These are phyloP conservation scores for Talinum fruticosum DNA, from an alignment of 148 eudicot species.

Conservation along the genomic window DNA sequence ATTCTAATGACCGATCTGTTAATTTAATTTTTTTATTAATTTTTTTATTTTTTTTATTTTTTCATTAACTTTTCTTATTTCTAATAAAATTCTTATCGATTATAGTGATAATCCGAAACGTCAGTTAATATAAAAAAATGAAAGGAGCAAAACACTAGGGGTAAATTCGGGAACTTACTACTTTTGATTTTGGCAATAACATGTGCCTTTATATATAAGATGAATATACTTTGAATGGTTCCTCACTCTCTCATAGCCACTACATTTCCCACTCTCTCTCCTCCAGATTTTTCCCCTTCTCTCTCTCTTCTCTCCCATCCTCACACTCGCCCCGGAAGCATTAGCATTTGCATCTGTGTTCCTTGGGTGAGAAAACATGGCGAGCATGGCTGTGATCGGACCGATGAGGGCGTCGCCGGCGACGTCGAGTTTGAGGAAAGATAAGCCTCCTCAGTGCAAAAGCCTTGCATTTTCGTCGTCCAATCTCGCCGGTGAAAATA, in stretches of 20 bases:
- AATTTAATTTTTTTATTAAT: too few species aligned
- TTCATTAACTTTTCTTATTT: too few species aligned
- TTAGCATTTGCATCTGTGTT: neutral
- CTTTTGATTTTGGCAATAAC: neutral
- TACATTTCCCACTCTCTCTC: neutral
- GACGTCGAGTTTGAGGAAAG: slow-evolving; percentile 8
- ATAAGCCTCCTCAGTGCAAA: neutral
- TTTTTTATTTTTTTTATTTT: too few species aligned
- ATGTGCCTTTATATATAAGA: neutral
- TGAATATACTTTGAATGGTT: neutral
- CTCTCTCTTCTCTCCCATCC: neutral
- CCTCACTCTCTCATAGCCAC: neutral
- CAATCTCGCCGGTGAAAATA: slow-evolving; percentile 41
- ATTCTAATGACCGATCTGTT: too few species aligned
- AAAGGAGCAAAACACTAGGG: neutral
- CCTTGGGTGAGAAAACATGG: slow-evolving; percentile 8
- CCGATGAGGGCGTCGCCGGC: slow-evolving; percentile 25
- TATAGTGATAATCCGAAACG: too few species aligned
- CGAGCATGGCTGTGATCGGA: slow-evolving; percentile 48
- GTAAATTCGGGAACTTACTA: neutral
- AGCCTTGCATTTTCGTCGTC: slow-evolving; percentile 52
- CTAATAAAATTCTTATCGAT: too few species aligned
- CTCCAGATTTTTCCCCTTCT: neutral
- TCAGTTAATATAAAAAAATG: too few species aligned
- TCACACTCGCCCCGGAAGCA: neutral